Evolutionary conservation across 2,329 filamentous ascomycete species (phyloP).

Genomic region (Verruconis gallopava): DNA sequence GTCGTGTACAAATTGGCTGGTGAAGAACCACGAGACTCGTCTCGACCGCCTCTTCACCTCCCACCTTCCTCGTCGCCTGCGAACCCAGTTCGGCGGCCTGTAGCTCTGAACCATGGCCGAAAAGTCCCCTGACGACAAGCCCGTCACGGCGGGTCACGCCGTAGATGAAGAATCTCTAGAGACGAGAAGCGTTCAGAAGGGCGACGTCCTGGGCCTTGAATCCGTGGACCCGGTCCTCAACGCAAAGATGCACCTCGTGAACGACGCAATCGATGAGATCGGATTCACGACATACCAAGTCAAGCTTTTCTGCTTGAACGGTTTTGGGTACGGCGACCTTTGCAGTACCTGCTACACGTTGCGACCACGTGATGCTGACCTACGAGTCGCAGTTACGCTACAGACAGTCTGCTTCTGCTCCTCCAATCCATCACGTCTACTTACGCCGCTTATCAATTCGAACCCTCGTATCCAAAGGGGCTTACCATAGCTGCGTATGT

Average conservation of each 20-base stretch:
- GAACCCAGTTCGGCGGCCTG: too few relatives aligned
- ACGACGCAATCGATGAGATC: constrained; percentile 48
- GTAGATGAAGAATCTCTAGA: constrained; percentile 6
- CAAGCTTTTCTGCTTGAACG: constrained; percentile 48
- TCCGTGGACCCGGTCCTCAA: constrained; percentile 48
- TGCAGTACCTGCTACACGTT: too few relatives aligned
- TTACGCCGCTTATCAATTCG: constrained; percentile 47
- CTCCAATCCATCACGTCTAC: constrained; percentile 51
- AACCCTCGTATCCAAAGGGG: constrained; percentile 40
- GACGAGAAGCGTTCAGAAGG: constrained; percentile 16
- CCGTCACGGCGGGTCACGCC: not conserved
- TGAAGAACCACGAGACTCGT: too few relatives aligned
- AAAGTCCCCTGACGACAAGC: not conserved
- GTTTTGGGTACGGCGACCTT: constrained; percentile 39
- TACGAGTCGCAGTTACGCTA: constrained; percentile 36
- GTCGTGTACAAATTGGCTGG: too few relatives aligned
- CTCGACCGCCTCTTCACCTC: too few relatives aligned
- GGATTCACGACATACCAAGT: constrained; percentile 42
- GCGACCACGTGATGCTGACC: too few relatives aligned
- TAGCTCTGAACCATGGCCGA: too few relatives aligned
- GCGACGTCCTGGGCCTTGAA: constrained; percentile 44
- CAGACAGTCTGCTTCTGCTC: constrained; percentile 43
- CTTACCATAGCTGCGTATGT: constrained; percentile 51
- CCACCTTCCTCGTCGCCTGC: too few relatives aligned
- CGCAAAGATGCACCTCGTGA: constrained; percentile 56